phyloP scores from a whole-genome alignment of 352 stramenopile species.

The Globisporangium irregulare region DNA sequence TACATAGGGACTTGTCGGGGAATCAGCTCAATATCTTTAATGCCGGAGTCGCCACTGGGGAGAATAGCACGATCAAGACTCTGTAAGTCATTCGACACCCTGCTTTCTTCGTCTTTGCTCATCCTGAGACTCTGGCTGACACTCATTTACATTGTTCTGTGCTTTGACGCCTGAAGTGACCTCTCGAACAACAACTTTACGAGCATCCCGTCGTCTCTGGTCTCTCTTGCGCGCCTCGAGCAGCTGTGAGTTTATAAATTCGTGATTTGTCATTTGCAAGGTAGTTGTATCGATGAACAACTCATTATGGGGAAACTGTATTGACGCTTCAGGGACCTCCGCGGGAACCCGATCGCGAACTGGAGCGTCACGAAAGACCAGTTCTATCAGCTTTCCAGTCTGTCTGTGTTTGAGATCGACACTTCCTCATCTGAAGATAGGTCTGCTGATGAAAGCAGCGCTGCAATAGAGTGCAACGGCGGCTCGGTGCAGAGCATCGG shows the following conservation, averaged over 20 bases:
- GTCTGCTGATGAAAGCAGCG: no score
- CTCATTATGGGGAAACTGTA: no score
- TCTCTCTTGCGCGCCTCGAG: neutral
- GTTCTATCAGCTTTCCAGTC: neutral
- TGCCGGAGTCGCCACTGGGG: neutral
- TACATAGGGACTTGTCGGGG: neutral
- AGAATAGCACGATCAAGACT: no score
- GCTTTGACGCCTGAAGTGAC: no score
- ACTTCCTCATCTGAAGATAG: neutral
- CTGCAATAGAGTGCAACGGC: no score
- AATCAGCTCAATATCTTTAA: neutral
- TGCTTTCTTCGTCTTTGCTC: neutral
- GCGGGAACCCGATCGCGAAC: neutral
- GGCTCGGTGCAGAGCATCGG: no score
- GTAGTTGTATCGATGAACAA: no score
- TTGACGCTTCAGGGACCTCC: neutral
- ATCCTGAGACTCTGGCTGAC: no score
- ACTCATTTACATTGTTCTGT: no score
- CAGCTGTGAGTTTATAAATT: neutral
- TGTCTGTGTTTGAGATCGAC: neutral
- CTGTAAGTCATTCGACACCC: neutral
- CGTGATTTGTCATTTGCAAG: no score
- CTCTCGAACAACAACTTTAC: conserved; percentile 7
- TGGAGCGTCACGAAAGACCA: conserved; percentile 1
- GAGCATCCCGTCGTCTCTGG: neutral